Evolutionary conservation across 2,329 filamentous ascomycete genomes (phyloP), one percentile per base, ranked within the genome.

Genomic region (Sporothrix brunneoviolacea): DNA sequence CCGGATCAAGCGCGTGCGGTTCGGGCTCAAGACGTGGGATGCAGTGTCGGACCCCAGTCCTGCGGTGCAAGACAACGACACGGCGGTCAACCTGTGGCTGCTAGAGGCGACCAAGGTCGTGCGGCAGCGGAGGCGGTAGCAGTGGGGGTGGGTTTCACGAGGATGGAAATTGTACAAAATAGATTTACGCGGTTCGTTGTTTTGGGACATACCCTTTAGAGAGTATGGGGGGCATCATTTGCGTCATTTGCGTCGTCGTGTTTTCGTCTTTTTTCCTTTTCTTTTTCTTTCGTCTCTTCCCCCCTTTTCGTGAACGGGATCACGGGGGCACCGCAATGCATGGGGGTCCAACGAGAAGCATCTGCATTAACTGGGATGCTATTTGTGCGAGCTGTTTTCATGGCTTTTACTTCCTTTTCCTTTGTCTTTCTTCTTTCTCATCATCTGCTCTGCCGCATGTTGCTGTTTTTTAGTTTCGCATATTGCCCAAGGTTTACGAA

Each of bases 11-110:
- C 49, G 54, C 3, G 51, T 57, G 15, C 56, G 55, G n/a, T 57
- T 58, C 12, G 53, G 53, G 1, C 53, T 57, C 41, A 57, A 54
- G 50, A 55, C 56, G 4, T 58, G 56, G 56, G 56, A 58, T n/a
- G 55, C 55, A 3, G 55, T 58, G 19, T 55, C 56, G 3, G 55
- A 58, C 15, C 53, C 56, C 4, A 58, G 50, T 5, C 54, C 56
- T 8, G 42, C 54, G 4, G 54, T 56, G 24, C 54, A 58, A 18
- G 56, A 58, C 44, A 58, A 58, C 36, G 55, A 58, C 50, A 58
- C 56, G 42, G 56, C 56, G 12, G 50, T 58, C n/a, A 58, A 58
- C 33, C 53, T 58, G 41, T 58, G 55, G 55, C 55, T 58, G 28
- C 48, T 58, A 21, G 55, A 55, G 15, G 55, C 55, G 8, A 55